phyloP scores from a whole-genome alignment of 1,284 basidiomycete species.

The Xerocomus minutiporus region DNA sequence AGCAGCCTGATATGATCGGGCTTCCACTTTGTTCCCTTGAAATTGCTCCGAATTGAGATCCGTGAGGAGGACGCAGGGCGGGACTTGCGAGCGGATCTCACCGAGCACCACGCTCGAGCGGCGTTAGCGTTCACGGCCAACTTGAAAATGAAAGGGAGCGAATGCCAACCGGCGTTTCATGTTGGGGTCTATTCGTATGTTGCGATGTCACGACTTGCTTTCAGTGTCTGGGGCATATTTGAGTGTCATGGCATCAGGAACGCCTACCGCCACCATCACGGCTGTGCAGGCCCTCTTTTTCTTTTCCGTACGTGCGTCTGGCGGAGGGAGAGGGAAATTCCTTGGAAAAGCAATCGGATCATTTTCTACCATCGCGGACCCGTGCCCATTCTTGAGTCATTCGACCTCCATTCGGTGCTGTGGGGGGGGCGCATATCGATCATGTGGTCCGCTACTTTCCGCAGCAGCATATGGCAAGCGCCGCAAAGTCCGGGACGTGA shows the following conservation, averaged over 20 bases:
- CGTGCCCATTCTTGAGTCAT: background rate
- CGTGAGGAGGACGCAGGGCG: conserved; percentile 9
- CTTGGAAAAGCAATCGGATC: conserved; percentile 2
- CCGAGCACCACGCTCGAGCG: conserved; percentile 19
- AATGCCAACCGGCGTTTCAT: conserved; percentile 15
- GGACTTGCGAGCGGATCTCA: conserved; percentile 31
- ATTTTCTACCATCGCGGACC: conserved; percentile 15
- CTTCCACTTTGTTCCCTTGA: conserved; percentile 17
- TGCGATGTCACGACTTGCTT: too few species aligned
- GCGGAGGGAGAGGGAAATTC: background rate
- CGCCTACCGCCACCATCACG: conserved; percentile 5
- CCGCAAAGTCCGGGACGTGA: conserved; percentile 31
- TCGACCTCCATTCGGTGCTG: conserved; percentile 4
- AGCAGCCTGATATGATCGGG: conserved; percentile 20
- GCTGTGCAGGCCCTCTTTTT: background rate
- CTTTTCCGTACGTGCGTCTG: background rate
- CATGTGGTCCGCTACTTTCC: conserved; percentile 24
- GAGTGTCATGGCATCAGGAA: background rate
- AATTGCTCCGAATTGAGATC: conserved; percentile 26
- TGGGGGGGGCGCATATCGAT: conserved; percentile 11
- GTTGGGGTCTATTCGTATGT: background rate
- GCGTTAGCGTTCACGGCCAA: conserved; percentile 18
- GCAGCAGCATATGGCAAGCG: conserved; percentile 8
- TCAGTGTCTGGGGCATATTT: background rate
- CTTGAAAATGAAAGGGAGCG: background rate